phyloP scores from a whole-genome alignment of 768 basidiomycete genomes.

The Peribolospora kevripleyi region DNA sequence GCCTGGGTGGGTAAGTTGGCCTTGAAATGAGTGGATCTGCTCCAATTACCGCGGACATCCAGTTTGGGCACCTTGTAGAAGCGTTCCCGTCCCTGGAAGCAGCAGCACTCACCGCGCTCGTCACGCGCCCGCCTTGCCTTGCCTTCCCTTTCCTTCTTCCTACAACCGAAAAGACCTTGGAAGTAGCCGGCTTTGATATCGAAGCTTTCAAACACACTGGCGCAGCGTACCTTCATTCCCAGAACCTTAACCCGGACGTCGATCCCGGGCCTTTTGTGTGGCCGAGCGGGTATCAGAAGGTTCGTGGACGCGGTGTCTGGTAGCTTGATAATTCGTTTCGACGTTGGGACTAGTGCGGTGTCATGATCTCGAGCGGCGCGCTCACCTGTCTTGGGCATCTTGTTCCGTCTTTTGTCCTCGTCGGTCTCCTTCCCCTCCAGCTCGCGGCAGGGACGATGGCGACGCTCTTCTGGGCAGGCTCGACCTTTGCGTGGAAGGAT shows the following conservation, averaged over 20 bases:
- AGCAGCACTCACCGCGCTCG: conserved; percentile 34
- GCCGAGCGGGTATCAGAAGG: conserved; percentile 7
- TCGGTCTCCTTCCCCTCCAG: neutral
- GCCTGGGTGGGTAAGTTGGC: neutral
- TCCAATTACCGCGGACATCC: conserved; percentile 31
- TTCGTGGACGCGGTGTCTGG: too few species aligned
- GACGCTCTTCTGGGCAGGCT: conserved; percentile 82
- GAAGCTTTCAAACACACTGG: conserved; percentile 51
- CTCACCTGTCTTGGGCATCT: conserved; percentile 12
- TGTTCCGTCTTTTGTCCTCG: neutral
- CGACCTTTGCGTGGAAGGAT: conserved; percentile 58
- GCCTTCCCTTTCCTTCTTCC: conserved; percentile 26
- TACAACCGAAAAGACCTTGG: conserved; percentile 38
- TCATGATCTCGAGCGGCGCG: conserved; percentile 21
- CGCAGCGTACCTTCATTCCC: conserved; percentile 66
- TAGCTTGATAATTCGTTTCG: too few species aligned
- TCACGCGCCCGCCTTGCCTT: conserved; percentile 43
- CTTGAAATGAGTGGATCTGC: neutral
- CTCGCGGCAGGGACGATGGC: conserved; percentile 56
- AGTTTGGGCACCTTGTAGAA: conserved; percentile 44
- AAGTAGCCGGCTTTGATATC: conserved; percentile 62
- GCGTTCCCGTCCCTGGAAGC: too few species aligned
- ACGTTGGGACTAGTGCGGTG: too few species aligned
- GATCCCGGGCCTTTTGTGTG: conserved; percentile 13
- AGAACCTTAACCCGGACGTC: conserved; percentile 22